These are phyloP conservation scores for Talaromyces sp. DNA, from an alignment of 2,329 filamentous ascomycete species.

Conservation along the genomic window DNA sequence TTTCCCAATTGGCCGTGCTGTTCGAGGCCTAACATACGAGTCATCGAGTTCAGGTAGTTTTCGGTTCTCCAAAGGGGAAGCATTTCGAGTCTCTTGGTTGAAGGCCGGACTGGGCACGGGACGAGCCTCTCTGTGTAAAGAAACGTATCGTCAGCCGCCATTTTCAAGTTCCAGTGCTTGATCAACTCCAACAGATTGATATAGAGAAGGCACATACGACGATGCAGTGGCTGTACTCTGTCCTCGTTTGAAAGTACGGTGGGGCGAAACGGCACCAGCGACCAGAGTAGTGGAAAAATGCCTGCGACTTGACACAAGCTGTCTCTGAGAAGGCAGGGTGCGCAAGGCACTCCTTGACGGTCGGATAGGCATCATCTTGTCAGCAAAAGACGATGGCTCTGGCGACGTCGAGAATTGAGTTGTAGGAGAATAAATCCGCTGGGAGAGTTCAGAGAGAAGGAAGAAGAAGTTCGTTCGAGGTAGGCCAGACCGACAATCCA, in stretches of 20 bases:
- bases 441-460: neutral
- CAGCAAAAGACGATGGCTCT: conserved; percentile 30
- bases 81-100: conserved; percentile 53
- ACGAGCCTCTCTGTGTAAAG: conserved; percentile 49
- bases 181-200: neutral
- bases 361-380: conserved; percentile 50
- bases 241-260: conserved; percentile 44
- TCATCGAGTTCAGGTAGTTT: conserved; percentile 68
- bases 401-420: conserved; percentile 27
- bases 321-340: conserved; percentile 43
- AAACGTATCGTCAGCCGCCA: neutral
- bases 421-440: neutral
- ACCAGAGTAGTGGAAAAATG: conserved; percentile 46
- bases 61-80: conserved; percentile 64
- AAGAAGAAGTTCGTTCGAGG: conserved; percentile 2
- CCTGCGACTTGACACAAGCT: conserved; percentile 36
- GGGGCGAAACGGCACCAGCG: conserved; percentile 45
- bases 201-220: conserved; percentile 48
- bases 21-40: conserved; percentile 58
- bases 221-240: conserved; percentile 50
- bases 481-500: conserved; percentile 6
- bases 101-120: conserved; percentile 60
- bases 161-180: neutral
- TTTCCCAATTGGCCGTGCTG: neutral
- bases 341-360: conserved; percentile 49